Evolutionary conservation across 169 alveolate genomes (phyloP), one percentile per base, ranked within the genome.

Genomic region (Plasmodium gaboni): DNA sequence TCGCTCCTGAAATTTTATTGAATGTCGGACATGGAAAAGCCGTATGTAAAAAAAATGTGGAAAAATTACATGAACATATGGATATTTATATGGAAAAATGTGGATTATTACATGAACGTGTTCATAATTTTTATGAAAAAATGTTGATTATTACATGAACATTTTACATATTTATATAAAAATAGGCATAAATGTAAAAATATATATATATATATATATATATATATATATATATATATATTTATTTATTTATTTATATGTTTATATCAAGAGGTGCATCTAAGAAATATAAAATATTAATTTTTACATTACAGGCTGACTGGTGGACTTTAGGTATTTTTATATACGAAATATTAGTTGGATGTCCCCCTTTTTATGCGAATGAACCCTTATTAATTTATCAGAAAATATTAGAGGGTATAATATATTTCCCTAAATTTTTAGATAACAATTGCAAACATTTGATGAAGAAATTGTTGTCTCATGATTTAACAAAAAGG

Each of bases 311-410:
- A 19, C 48, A 80, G 90, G 90, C 80, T 17, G 99, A 98, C 83
- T 97, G 99, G 99, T 99, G 99, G 99, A 98, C 99, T 46, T 94
- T 98, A 73, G 99, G 99, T 0, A 97, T 97, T 15, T 93, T 98
- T 70, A 96, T 97, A 13, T 98, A 98, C 92, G 99, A 98, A 95
- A 98, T 98, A 99, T 93, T 98, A 44, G 99, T 98, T 22, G 99
- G 99, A 19, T 97, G 97, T 87, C 99, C 99, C 42, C 99, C 99
- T 26, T 98, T 97, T 96, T 96, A 97, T 88, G 99, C 98, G 88
- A 99, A 98, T 90, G 99, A 98, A 86, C 99, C 99, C 12, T 96
- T 98, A 98, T 97, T 98, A 48, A 98, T 98, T 57, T 98, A 98
- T 92, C 98, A 98, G 92, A 98, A 98, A 88, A 98, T 98, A 22